These are phyloP conservation scores for Chrysoporthe austroafricana DNA, from an alignment of 2,329 filamentous ascomycete species.

Conservation along the genomic window DNA sequence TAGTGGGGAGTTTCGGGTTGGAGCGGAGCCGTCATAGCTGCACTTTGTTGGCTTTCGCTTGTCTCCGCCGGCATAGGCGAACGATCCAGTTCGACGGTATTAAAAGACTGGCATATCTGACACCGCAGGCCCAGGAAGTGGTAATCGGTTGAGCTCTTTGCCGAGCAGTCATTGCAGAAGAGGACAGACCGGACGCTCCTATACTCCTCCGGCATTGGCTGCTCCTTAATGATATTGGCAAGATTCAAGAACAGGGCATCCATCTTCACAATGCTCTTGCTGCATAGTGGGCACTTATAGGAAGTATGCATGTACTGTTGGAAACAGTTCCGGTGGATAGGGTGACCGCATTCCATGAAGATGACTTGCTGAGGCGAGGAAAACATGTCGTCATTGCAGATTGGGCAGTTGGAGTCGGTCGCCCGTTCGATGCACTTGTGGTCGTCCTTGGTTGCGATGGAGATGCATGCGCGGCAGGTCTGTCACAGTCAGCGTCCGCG, in stretches of 20 bases:
- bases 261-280: slow-evolving; percentile 97
- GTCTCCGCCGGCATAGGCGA: slow-evolving; percentile 23
- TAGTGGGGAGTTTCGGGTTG: not conserved
- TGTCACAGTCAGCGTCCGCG: slow-evolving; percentile 38
- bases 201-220: slow-evolving; percentile 91
- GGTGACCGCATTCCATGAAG: slow-evolving; percentile 67
- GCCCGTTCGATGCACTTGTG: slow-evolving; percentile 95
- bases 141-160: slow-evolving; percentile 82
- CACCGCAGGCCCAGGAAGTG: slow-evolving; percentile 97
- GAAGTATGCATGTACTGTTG: slow-evolving; percentile 84
- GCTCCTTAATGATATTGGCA: slow-evolving; percentile 81
- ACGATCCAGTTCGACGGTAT: slow-evolving; percentile 61
- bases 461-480: slow-evolving; percentile 93
- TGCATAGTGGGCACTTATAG: slow-evolving; percentile 97
- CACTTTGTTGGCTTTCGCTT: not conserved
- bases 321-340: slow-evolving; percentile 90
- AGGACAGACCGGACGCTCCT: slow-evolving; percentile 79
- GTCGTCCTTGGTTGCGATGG: slow-evolving; percentile 79
- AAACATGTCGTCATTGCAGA: slow-evolving; percentile 80
- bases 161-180: slow-evolving; percentile 92
- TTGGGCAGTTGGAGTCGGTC: slow-evolving; percentile 94
- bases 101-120: slow-evolving; percentile 70
- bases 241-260: slow-evolving; percentile 91
- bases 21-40: not conserved
- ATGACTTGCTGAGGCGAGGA: slow-evolving; percentile 29